A percentile compares a stretch with the other conserved stretches of the same genome.
Evolutionary conservation across 441 rosid genomes (phyloP).

Genomic region (Euphorbia celastroides): DNA sequence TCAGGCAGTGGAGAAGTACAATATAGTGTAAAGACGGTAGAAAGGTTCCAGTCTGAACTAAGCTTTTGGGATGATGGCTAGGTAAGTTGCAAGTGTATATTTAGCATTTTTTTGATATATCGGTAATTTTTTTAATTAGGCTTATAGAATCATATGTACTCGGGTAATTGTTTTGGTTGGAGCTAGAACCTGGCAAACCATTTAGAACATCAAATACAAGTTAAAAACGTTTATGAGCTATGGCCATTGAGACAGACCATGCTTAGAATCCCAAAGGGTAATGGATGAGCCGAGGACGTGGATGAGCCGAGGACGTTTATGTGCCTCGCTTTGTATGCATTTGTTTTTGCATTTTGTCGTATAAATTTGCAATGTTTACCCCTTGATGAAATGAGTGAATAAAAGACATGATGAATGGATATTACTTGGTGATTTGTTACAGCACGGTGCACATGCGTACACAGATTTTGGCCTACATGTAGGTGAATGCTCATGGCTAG

Average conservation of each 20-base stretch:
- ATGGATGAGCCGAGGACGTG: too few relatives aligned
- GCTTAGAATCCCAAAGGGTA: too few relatives aligned
- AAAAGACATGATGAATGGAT: too few relatives aligned
- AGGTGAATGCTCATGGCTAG: too few relatives aligned
- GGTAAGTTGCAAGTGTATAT: conserved; percentile 4
- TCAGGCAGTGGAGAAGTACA: background rate
- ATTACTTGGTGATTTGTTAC: too few relatives aligned
- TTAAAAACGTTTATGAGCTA: background rate
- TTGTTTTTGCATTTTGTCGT: too few relatives aligned
- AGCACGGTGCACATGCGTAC: too few relatives aligned
- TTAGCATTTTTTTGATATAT: background rate
- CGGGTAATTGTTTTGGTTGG: background rate
- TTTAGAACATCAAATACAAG: background rate
- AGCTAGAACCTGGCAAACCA: background rate
- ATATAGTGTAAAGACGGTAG: background rate
- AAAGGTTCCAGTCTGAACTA: background rate
- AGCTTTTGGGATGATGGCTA: background rate
- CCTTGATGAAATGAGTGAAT: too few relatives aligned
- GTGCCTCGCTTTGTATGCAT: too few relatives aligned
- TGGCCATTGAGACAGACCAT: background rate
- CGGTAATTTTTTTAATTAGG: background rate
- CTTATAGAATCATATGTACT: background rate
- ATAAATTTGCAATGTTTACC: too few relatives aligned
- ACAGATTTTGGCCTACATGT: too few relatives aligned
- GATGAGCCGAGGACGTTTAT: too few relatives aligned